These are phyloP conservation scores for Fragilaria crotonensis DNA, from an alignment of 108 stramenopile species.

Conservation along the genomic window DNA sequence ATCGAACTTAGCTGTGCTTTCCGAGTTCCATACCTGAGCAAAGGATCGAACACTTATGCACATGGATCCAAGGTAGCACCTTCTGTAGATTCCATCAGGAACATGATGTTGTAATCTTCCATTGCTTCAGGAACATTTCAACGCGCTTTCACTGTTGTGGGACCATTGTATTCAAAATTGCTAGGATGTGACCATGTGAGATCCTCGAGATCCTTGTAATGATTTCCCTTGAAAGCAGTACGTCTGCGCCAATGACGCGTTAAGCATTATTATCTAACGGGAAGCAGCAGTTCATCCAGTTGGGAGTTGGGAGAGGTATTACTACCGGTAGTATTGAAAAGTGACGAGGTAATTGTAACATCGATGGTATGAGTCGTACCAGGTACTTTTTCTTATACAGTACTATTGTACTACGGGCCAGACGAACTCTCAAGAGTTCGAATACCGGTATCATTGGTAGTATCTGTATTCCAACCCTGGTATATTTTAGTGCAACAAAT, in stretches of 20 bases:
- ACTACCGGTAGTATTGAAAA: constrained; percentile 5
- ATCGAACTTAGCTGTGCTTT: constrained; percentile 16
- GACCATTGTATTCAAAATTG: constrained; percentile 1
- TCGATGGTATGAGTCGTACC: background rate
- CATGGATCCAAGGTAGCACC: constrained; percentile 25
- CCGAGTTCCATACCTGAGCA: constrained; percentile 15
- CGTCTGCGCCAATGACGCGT: constrained; percentile 27
- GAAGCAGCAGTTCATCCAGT: constrained; percentile 42
- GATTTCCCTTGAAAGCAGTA: constrained; percentile 14
- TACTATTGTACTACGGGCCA: too few relatives aligned
- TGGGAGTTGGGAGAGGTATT: too few relatives aligned
- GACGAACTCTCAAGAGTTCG: too few relatives aligned
- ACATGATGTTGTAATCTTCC: constrained; percentile 16
- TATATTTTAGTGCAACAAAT: too few relatives aligned
- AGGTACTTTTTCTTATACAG: too few relatives aligned
- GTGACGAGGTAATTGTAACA: background rate
- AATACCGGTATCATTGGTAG: too few relatives aligned
- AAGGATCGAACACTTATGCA: constrained; percentile 32
- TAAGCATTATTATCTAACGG: constrained; percentile 35
- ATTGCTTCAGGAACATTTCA: constrained; percentile 20
- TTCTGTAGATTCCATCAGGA: constrained; percentile 25
- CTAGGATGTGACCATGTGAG: constrained; percentile 1
- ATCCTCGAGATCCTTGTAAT: constrained; percentile 9
- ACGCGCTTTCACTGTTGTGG: constrained; percentile 13
- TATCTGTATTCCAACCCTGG: too few relatives aligned